Evolutionary conservation across 2,329 filamentous ascomycete species (phyloP).

Genomic region (Venturia effusa): DNA sequence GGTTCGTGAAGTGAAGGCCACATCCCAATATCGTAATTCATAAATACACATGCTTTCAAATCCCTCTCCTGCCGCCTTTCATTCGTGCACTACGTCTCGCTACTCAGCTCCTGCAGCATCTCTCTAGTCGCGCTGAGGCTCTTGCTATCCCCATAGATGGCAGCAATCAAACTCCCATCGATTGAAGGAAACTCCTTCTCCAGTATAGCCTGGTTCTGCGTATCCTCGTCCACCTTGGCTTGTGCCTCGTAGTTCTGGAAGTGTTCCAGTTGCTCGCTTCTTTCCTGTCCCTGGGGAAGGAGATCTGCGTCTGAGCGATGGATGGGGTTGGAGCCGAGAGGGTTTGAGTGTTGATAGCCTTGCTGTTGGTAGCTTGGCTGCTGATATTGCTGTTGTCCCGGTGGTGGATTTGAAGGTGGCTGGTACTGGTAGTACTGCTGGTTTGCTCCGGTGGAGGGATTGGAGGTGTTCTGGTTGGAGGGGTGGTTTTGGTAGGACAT

Average conservation of each 20-base stretch:
- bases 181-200: constrained; percentile 33
- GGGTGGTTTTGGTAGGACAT: background rate
- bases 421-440: constrained; percentile 3
- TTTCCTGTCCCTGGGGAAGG: constrained; percentile 30
- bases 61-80: background rate
- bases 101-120: constrained; percentile 30
- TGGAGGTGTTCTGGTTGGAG: constrained; percentile 1
- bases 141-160: constrained; percentile 33
- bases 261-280: constrained; percentile 31
- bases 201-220: constrained; percentile 30
- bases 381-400: background rate
- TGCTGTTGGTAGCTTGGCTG: background rate
- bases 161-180: constrained; percentile 34
- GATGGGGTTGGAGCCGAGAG: constrained; percentile 9
- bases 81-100: background rate
- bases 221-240: constrained; percentile 17
- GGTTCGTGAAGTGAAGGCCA: no score
- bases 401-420: constrained; percentile 1
- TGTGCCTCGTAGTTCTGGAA: constrained; percentile 28
- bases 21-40: background rate
- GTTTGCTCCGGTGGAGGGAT: background rate
- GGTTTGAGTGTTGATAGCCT: background rate
- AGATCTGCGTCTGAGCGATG: constrained; percentile 21
- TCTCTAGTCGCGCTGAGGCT: constrained; percentile 32
- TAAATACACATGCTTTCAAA: background rate